These are phyloP conservation scores for Malus hybrid DNA, from an alignment of 331 rosid species.

Conservation along the genomic window DNA sequence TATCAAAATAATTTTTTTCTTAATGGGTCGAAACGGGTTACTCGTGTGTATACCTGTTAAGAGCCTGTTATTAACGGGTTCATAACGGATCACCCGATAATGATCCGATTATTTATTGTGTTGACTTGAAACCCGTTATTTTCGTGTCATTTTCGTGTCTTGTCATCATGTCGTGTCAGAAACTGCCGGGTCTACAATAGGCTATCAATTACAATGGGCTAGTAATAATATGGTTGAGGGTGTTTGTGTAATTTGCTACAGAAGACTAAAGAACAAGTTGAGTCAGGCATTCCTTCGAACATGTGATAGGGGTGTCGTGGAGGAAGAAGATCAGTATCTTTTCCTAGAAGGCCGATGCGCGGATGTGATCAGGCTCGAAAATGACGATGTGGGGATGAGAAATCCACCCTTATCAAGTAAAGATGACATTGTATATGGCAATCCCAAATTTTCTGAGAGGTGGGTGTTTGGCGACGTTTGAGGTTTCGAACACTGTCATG, in stretches of 20 bases:
- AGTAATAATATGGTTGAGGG: too few species aligned
- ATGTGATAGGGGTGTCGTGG: slow-evolving; percentile 61
- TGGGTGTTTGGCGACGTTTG: slow-evolving; percentile 56
- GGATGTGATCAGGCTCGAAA: slow-evolving; percentile 37
- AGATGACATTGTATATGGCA: slow-evolving; percentile 41
- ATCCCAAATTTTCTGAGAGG: slow-evolving; percentile 41
- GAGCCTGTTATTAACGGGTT: too few species aligned
- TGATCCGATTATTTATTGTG: too few species aligned
- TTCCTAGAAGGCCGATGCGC: slow-evolving; percentile 57
- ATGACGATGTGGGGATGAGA: background rate
- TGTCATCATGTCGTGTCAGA: too few species aligned
- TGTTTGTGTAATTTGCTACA: slow-evolving; percentile 32
- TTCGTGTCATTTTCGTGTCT: too few species aligned
- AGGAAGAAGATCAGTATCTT: slow-evolving; percentile 49
- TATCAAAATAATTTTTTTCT: too few species aligned
- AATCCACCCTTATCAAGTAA: slow-evolving; percentile 62
- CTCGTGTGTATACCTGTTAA: too few species aligned
- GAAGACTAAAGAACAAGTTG: slow-evolving; percentile 26
- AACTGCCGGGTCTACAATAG: too few species aligned
- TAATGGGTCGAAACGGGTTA: too few species aligned
- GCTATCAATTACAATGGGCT: too few species aligned
- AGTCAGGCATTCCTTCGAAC: slow-evolving; percentile 51
- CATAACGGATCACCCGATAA: too few species aligned
- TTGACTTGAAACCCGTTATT: too few species aligned
- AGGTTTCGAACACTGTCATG: slow-evolving; percentile 15